These are phyloP conservation scores for Sonneratia caseolaris DNA, from an alignment of 345 rosid genomes.

Conservation along the genomic window DNA sequence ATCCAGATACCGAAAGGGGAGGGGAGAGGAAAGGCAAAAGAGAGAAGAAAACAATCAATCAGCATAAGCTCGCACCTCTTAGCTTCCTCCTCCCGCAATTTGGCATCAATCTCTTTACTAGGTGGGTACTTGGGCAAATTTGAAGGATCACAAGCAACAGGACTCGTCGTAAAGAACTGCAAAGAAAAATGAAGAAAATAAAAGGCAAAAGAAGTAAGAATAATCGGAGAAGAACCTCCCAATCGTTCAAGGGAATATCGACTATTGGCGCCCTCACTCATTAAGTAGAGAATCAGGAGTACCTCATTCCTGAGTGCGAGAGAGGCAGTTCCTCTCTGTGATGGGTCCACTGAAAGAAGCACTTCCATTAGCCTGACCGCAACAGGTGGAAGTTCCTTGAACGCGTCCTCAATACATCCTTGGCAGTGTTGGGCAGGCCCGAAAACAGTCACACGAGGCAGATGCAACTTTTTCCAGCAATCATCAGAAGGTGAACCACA, in stretches of 20 bases:
- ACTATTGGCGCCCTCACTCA: background rate
- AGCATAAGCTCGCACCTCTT: slow-evolving; percentile 35
- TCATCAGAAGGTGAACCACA: slow-evolving; percentile 88
- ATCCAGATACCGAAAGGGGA: background rate
- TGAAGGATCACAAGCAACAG: slow-evolving; percentile 84
- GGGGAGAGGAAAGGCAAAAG: background rate
- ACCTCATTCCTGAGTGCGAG: slow-evolving; percentile 80
- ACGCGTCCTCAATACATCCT: slow-evolving; percentile 53
- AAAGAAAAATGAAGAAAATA: slow-evolving; percentile 1
- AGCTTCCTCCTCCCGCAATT: slow-evolving; percentile 68
- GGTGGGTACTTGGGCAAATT: slow-evolving; percentile 91
- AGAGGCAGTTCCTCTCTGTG: slow-evolving; percentile 65
- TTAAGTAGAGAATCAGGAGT: background rate
- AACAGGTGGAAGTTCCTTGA: slow-evolving; percentile 45
- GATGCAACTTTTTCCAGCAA: slow-evolving; percentile 65
- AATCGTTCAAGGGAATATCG: background rate
- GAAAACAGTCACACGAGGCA: slow-evolving; percentile 59
- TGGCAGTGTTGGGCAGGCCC: slow-evolving; percentile 73
- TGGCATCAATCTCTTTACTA: slow-evolving; percentile 92
- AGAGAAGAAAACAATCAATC: background rate
- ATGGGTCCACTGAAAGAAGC: slow-evolving; percentile 78
- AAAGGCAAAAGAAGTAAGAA: background rate
- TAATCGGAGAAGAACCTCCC: background rate
- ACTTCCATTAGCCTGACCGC: slow-evolving; percentile 63
- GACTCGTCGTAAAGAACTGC: slow-evolving; percentile 69